phyloP scores from a whole-genome alignment of 2,329 filamentous ascomycete genomes.

The Diaporthe aspalathi region DNA sequence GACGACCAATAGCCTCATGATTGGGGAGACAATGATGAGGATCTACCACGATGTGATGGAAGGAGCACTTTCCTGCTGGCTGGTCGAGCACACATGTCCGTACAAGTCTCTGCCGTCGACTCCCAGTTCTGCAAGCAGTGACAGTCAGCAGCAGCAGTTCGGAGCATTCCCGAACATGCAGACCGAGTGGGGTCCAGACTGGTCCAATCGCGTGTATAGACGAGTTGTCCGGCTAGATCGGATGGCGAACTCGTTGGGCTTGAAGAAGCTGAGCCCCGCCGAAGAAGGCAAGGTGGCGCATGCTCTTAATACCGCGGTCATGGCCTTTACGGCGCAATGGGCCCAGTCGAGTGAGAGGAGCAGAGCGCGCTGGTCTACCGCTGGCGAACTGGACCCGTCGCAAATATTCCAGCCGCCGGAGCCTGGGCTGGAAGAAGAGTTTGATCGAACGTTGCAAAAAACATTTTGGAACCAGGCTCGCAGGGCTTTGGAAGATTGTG shows the following conservation, averaged over 20 bases:
- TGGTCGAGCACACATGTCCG: constrained; percentile 64
- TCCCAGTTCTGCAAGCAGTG: constrained; percentile 4
- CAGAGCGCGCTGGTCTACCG: constrained; percentile 35
- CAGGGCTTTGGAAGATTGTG: constrained; percentile 49
- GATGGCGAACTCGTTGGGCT: constrained; percentile 52
- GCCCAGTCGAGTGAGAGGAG: constrained; percentile 51
- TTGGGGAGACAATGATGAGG: constrained; percentile 57
- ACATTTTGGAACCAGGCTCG: constrained; percentile 54
- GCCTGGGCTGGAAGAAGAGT: constrained; percentile 46
- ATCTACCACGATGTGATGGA: constrained; percentile 67
- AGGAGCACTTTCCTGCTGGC: constrained; percentile 64
- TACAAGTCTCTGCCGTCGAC: constrained; percentile 48
- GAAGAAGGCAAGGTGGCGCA: constrained; percentile 58
- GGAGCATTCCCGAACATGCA: constrained; percentile 32
- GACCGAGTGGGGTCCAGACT: constrained; percentile 53
- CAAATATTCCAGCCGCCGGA: constrained; percentile 14
- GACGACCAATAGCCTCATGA: constrained; percentile 49
- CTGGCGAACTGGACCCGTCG: neutral
- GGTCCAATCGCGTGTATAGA: constrained; percentile 62
- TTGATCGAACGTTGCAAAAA: constrained; percentile 52
- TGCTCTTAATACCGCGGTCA: constrained; percentile 61
- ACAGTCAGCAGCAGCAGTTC: constrained; percentile 28
- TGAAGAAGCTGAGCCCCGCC: constrained; percentile 52
- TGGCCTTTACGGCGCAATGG: constrained; percentile 66
- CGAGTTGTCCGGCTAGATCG: constrained; percentile 61